Evolutionary conservation across 2,329 filamentous ascomycete genomes (phyloP), one percentile per base, ranked within the genome.

Genomic region (Chaetomiaceae sp.): DNA sequence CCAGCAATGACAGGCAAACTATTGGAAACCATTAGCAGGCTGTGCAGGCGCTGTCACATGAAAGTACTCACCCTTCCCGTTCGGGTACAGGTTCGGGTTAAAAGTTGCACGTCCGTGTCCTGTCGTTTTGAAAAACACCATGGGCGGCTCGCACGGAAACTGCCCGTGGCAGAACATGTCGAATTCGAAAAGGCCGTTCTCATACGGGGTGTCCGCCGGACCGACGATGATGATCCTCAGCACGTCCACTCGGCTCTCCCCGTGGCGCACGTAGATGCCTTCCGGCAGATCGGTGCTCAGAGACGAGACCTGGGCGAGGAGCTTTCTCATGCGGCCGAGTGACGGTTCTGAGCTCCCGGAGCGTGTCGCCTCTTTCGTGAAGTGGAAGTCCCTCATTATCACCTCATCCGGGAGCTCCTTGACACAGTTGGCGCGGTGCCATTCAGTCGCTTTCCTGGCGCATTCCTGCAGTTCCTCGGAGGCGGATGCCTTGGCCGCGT

Each of bases 171-270:
- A 74, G 27, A 68, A 68, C 26, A 78, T 53, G 53, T 78, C 74
- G 47, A 79, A 79, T 50, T 78, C 74, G 53, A 76, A 78, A 3
- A 78, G 55, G 0, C 75, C 75, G 34, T 72, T 64, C 51, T 73
- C 73, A 56, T 79, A 78, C 12, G 75, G 75, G 6, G 73, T 77
- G 12, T 60, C 70, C 4, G 54, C 53, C 0, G 75, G 72, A 0
- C 75, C 75, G 17, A 72, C 61, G 38, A 79, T 74, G 19, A 75
- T 46, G 17, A 68, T 58, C 55, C 75, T 76, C 59, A 78, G 67
- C n/a, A 72, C 50, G 51, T 78, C 74, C 1, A 71, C 63, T 1
- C 73, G 65, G 8, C 65, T 66, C 10, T 63, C 57, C 12, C 66
- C 68, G 45, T 75, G 66, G 8, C 68, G 66, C 17, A 78, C 65